Base-by-base conservation (phyloP, 2,329 filamentous ascomycete genomes). In the Claviceps paspali region DNA sequence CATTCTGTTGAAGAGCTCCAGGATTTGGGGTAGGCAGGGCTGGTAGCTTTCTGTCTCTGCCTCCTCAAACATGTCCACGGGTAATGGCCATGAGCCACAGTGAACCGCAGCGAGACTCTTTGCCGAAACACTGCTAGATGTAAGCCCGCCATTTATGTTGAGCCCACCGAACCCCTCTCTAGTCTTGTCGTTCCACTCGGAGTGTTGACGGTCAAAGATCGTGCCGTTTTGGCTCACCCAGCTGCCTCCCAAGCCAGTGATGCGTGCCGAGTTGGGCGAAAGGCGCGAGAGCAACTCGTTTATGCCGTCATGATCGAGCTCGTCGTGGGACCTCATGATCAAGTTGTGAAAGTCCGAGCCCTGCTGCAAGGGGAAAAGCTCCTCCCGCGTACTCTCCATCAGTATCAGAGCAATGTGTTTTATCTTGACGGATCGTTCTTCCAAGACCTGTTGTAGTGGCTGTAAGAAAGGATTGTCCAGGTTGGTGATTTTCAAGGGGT, bases 371-470 rank as follows among this genome's bases (percentile, higher is more conserved):
- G 63, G 62, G 18, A 64, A 65, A 2, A 65, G 52, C 33, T 65
- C 62, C 5, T 57, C 55, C n/a, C 63, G 55, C 1, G 61, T 62
- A 29, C 62, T 64, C 39, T 65, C 63, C 4, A 65, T 49, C 27
- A 62, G 52, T 2, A 65, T 42, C 14, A 64, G 40, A 3, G 64
- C 43, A 4, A 65, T 48, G 35, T 65, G 62, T 39, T 59, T 58
- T 36, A 65, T 57, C 3, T 39, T 40, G n/a, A 60, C 49, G 7
- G 55, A 53, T 6, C 58, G 47, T 0, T 51, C 46, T 9, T 47
- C 14, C 5, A 59, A 31, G 15, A 45, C 47, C 2, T 41, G 43
- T 1, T 44, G 47, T 5, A 59, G 42, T 3, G 47, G 44, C 9
- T 49, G 34, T 5, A 57, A 38, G 0, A 63, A 32, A 0, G 52